phyloP scores from a whole-genome alignment of 129 eudicot species.

The Escallonia rubra region DNA sequence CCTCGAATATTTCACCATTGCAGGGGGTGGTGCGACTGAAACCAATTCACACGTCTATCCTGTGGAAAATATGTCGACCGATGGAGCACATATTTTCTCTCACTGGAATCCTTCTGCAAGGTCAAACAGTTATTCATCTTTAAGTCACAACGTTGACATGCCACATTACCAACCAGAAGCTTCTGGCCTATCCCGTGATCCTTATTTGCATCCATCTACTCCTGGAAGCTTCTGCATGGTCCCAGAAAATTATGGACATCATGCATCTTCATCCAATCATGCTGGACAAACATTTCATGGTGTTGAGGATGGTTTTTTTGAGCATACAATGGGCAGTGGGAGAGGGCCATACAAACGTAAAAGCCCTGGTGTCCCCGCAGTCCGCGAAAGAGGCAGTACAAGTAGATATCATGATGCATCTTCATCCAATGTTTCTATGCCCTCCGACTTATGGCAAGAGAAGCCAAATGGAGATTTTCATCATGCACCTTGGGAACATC shows the following conservation, averaged over 20 bases:
- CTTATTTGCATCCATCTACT: constrained; percentile 43
- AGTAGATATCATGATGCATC: constrained; percentile 35
- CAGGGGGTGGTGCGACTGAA: constrained; percentile 39
- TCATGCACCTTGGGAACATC: constrained; percentile 42
- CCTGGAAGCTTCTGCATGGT: constrained; percentile 24
- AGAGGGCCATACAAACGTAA: constrained; percentile 57
- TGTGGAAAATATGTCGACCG: constrained; percentile 37
- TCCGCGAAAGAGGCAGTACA: constrained; percentile 38
- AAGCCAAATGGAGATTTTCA: constrained; percentile 34
- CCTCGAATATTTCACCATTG: constrained; percentile 21
- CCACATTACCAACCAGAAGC: constrained; percentile 43
- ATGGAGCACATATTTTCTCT: constrained; percentile 34
- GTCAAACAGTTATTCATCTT: constrained; percentile 33
- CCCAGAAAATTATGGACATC: constrained; percentile 45
- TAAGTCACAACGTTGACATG: constrained; percentile 34
- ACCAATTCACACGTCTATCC: constrained; percentile 37
- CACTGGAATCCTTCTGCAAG: constrained; percentile 46
- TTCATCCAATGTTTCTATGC: constrained; percentile 40
- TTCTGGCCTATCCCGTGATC: constrained; percentile 46
- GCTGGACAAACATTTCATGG: constrained; percentile 40
- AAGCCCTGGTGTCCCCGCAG: constrained; percentile 52
- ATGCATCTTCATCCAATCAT: constrained; percentile 55
- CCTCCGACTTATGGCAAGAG: constrained; percentile 45
- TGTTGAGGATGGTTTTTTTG: constrained; percentile 39
- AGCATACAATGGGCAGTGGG: constrained; percentile 39